A percentile compares a stretch with the other conserved stretches of the same genome.
These are phyloP conservation scores for Anisodus tanguticus DNA, from an alignment of 257 asterid genomes.

Conservation along the genomic window DNA sequence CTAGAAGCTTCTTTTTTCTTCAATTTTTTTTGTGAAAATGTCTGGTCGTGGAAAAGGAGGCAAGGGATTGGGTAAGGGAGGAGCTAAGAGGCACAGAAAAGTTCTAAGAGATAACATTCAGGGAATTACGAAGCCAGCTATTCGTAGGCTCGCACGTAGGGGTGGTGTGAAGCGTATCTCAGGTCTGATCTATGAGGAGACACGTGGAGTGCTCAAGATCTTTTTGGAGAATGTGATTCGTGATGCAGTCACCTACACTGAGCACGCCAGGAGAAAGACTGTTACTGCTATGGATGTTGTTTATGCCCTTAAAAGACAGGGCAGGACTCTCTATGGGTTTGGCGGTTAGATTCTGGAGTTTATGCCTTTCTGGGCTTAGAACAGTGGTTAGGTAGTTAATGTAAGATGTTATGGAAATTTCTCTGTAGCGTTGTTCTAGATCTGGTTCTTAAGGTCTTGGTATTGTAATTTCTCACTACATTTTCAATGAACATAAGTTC, in stretches of 20 bases:
- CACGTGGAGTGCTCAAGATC: conserved; percentile 51
- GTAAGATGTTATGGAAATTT: too few species aligned
- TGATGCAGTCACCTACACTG: conserved; percentile 52
- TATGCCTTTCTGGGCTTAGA: too few species aligned
- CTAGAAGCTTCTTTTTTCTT: not conserved
- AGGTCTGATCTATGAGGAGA: conserved; percentile 52
- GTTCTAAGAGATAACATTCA: conserved; percentile 54
- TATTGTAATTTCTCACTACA: not conserved
- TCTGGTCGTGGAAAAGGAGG: conserved; percentile 49
- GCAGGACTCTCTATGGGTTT: conserved; percentile 50
- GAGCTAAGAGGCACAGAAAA: conserved; percentile 53
- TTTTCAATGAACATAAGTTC: not conserved
- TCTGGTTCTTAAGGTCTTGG: too few species aligned
- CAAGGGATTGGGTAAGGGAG: conserved; percentile 51
- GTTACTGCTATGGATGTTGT: conserved; percentile 51
- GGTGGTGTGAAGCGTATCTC: conserved; percentile 56
- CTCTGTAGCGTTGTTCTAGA: not conserved
- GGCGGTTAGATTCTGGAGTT: conserved; percentile 29
- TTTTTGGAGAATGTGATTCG: conserved; percentile 52
- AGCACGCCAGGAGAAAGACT: conserved; percentile 47
- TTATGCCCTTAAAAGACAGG: conserved; percentile 49
- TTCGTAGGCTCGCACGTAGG: conserved; percentile 50
- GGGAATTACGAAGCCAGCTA: conserved; percentile 53
- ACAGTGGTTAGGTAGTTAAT: too few species aligned
- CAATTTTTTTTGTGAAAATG: conserved; percentile 22